These are phyloP conservation scores for Fonsecaea monophora DNA, from an alignment of 2,329 filamentous ascomycete species.

Conservation along the genomic window DNA sequence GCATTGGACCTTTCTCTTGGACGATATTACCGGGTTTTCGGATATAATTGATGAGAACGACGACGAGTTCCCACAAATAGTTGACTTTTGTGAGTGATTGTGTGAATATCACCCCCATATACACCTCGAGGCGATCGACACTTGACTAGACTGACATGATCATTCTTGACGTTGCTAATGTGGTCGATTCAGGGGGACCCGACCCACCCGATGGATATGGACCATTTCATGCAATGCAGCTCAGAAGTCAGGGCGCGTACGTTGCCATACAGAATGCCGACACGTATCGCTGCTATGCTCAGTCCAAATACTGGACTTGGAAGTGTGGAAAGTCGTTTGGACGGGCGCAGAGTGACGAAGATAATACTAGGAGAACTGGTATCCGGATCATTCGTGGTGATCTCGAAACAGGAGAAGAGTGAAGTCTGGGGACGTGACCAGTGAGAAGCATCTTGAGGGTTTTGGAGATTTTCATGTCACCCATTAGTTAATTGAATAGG, in stretches of 20 bases:
- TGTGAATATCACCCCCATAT: background rate
- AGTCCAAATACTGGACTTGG: conserved; percentile 22
- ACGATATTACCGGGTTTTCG: conserved; percentile 11
- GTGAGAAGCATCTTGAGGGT: background rate
- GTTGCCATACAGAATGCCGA: conserved; percentile 17
- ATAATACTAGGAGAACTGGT: background rate
- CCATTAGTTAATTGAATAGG: too few relatives aligned
- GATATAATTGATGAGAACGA: conserved; percentile 15
- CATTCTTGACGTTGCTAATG: background rate
- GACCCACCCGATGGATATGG: background rate
- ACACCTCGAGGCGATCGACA: background rate
- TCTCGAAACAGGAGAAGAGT: background rate
- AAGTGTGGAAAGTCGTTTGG: conserved; percentile 9
- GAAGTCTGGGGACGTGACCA: background rate
- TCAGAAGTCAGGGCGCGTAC: conserved; percentile 4
- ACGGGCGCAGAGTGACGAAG: background rate
- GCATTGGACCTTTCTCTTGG: conserved; percentile 21
- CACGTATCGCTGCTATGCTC: conserved; percentile 16
- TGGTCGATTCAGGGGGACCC: background rate
- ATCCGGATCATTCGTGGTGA: too few relatives aligned
- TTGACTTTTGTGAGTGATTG: conserved; percentile 5
- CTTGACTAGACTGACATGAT: background rate
- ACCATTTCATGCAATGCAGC: background rate
- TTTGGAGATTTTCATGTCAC: background rate
- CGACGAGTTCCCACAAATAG: conserved; percentile 15